These are phyloP conservation scores for Wallacemonas rigidus DNA, from an alignment of 208 protist species.

Conservation along the genomic window DNA sequence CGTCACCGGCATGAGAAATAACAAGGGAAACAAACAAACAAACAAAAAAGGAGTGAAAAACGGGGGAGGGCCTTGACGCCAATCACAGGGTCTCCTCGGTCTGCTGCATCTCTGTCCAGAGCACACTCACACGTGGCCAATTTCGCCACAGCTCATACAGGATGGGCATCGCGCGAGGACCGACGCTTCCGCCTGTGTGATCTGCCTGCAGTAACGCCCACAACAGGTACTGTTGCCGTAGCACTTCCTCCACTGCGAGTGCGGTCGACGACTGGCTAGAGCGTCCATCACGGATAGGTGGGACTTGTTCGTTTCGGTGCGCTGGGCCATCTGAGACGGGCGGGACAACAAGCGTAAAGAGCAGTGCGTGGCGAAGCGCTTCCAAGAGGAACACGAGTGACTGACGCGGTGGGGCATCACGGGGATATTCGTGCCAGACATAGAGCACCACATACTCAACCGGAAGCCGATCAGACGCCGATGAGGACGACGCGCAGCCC, in stretches of 20 bases:
- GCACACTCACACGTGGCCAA: constrained; percentile 14
- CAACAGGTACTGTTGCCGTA: constrained; percentile 21
- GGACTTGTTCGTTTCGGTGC: too few species aligned
- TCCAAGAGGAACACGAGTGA: constrained; percentile 23
- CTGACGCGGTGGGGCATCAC: constrained; percentile 23
- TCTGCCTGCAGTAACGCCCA: constrained; percentile 6
- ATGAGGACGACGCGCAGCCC: not conserved
- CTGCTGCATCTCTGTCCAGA: constrained; percentile 1
- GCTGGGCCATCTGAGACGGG: too few species aligned
- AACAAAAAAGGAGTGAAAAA: constrained; percentile 10
- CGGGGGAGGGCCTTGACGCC: too few species aligned
- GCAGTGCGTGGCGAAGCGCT: constrained; percentile 12
- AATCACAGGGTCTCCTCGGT: not conserved
- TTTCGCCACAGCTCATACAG: constrained; percentile 14
- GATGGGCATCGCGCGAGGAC: not conserved
- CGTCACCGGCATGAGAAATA: not conserved
- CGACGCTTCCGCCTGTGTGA: not conserved
- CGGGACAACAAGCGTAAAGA: constrained; percentile 15
- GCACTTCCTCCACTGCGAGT: constrained; percentile 17
- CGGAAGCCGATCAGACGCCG: not conserved
- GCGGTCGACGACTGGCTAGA: not conserved
- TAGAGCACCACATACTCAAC: constrained; percentile 12
- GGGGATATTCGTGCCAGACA: constrained; percentile 15
- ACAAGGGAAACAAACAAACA: constrained; percentile 18
- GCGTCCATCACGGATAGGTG: too few species aligned